Base-by-base conservation (phyloP, 441 rosid genomes). In the Gossypium gossypioides region DNA sequence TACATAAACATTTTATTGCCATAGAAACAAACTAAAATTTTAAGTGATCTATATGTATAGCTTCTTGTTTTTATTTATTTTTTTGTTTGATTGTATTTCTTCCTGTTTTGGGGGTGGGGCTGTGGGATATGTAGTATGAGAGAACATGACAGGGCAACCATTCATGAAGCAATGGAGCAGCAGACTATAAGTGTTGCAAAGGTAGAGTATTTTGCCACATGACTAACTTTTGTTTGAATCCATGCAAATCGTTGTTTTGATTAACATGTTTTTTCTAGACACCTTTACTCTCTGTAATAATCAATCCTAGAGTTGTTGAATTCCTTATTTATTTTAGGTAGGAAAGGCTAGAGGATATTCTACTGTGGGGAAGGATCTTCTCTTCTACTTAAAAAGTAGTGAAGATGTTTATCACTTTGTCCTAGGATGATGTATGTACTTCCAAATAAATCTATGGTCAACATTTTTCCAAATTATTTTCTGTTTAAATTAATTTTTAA, bases 131-230 rank as follows among this genome's bases (percentile, higher is more conserved):
- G 91, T 87, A 95, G 96, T 80, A 92, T 92, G 98, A 89, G 91
- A 81, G 97, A 90, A 81, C 99, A 95, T 82, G 98, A 95, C 82
- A 84, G 98, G 76, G 98, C 97, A 73, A 89, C 97, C 57, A 95
- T 95, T 86, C 99, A 95, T 7, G 99, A 95, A 76, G 99, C 97
- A 74, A 95, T 95, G 99, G 99, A 95, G 85, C 99, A 95, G 84
- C 99, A 95, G 86, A 92, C 97, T 9, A 92, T 95, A 81, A 95
- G 98, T 71, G 86, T 95, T 71, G 99, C 98, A 27, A 92, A 95
- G 97, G 99, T 87, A 77, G 56, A 74, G 44, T 5, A 69, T 44
- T 52, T 72, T 15, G 67, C 42, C 61, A 12, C 32, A 5, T 79
- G 55, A 32, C 8, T 32, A 67, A 12, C 40, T 44, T 68, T 25